Evolutionary conservation across 2,329 filamentous ascomycete species (phyloP).

Genomic region (Pseudogymnoascus sp.): DNA sequence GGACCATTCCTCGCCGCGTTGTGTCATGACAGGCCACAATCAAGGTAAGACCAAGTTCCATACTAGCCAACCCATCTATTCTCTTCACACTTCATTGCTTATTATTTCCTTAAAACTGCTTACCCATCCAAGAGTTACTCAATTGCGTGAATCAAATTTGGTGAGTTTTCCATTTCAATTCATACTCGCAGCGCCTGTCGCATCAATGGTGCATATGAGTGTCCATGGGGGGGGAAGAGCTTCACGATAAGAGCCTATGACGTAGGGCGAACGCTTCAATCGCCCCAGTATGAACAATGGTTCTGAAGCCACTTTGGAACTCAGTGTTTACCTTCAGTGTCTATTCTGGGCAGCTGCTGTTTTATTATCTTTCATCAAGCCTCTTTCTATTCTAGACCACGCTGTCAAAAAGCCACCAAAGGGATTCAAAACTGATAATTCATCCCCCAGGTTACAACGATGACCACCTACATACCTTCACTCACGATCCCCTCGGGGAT

Average conservation of each 20-base stretch:
- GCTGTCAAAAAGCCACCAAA: not conserved
- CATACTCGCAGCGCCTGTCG: not conserved
- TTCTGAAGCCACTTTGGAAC: not conserved
- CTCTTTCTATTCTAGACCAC: not conserved
- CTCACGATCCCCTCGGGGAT: conserved; percentile 65
- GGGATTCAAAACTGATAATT: not conserved
- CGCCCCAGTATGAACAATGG: not conserved
- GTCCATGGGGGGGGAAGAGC: not conserved
- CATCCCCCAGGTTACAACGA: conserved; percentile 34
- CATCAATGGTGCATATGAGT: not conserved
- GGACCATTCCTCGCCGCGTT: not conserved
- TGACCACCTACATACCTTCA: conserved; percentile 75
- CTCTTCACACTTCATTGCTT: not conserved
- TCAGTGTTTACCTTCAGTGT: not conserved
- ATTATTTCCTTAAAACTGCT: not conserved
- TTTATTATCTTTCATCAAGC: not conserved
- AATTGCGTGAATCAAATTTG: not conserved
- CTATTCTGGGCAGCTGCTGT: not conserved
- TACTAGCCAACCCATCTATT: not conserved
- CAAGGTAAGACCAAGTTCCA: conserved; percentile 6
- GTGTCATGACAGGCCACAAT: conserved; percentile 1
- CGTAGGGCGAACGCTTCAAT: not conserved
- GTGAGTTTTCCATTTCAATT: not conserved
- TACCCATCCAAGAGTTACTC: not conserved
- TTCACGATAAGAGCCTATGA: not conserved